Evolutionary conservation across 768 basidiomycete species (phyloP), one percentile per base, ranked within the genome.

Genomic region (Pleurotus platypus): DNA sequence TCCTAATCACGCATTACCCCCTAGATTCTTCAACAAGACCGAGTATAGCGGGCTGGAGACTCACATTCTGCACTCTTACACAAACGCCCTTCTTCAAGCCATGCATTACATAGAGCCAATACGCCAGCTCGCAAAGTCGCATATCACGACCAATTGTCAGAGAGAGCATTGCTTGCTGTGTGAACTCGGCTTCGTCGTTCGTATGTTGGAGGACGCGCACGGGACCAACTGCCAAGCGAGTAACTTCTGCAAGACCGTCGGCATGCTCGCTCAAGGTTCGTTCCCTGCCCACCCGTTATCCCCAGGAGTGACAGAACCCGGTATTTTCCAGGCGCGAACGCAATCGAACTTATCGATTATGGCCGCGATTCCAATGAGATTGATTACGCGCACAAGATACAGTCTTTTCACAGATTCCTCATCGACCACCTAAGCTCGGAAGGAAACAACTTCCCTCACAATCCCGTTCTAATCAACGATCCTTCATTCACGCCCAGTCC

Each of bases 21-120:
- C 2, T 59, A 95, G 94, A 2, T 98, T 92, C 69, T 98, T 94
- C 74, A 99, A 99, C 70, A 86, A 85, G 67, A 98, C 97, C 0
- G 69, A 81, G 16, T 93, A 82, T 64, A 95, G 93, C 55, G 97
- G 97, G 4, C 78, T 99, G 46, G 96, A 99, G 69, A 97, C 96
- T 0, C 94, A 98, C 67, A 98, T 99, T 57, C 78, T 93, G 45
- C 96, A 98, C 69, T 99, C 94, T 4, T 99, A 98, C 72, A 96
- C 95, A 13, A 99, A 99, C 67, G 75, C 91, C 1, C 69, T 97
- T 27, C 72, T 96, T 1, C 95, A 99, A 69, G 83, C 89, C n/a
- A 82, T 98, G 72, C 90, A 97, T 68, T 95, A 93, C 70, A 81
- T 78, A 18, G 63, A 72, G 12, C 90, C 95, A 1, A 83, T 99